Percentiles rank a stretch among this genome's conserved stretches.
phyloP scores from a whole-genome alignment of 2,329 filamentous ascomycete species.

The Sordariomycetes sp. region DNA sequence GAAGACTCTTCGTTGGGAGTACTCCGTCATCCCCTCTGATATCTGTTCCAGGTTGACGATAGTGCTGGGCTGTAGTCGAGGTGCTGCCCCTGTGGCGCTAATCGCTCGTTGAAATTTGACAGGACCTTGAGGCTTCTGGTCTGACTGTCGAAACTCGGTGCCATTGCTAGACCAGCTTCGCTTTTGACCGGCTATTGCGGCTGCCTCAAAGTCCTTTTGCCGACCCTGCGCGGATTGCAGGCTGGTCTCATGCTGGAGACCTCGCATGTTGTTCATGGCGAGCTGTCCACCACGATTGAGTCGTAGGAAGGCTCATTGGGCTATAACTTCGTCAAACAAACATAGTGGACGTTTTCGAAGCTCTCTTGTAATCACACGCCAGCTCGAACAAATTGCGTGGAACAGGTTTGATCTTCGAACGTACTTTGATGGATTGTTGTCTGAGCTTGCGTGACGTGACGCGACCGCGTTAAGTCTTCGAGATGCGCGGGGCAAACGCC shows the following conservation, averaged over 20 bases:
- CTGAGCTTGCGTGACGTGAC: not conserved
- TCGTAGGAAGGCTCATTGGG: not conserved
- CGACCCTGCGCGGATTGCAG: constrained; percentile 34
- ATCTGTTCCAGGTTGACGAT: constrained; percentile 28
- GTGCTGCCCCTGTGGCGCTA: constrained; percentile 18
- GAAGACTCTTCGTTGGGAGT: constrained; percentile 44
- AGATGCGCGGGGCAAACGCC: not conserved
- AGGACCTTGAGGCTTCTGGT: constrained; percentile 4
- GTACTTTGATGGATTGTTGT: too few relatives aligned
- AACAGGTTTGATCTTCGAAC: too few relatives aligned
- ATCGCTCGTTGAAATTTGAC: constrained; percentile 23
- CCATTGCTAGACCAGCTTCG: constrained; percentile 21
- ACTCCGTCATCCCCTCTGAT: constrained; percentile 33
- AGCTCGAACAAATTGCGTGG: too few relatives aligned
- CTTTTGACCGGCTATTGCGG: constrained; percentile 39
- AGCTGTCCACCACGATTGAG: constrained; percentile 1
- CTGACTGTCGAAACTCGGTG: constrained; percentile 4
- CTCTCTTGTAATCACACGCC: too few relatives aligned
- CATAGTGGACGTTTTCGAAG: too few relatives aligned
- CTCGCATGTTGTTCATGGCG: constrained; percentile 29
- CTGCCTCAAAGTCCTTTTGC: constrained; percentile 25
- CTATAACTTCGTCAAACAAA: too few relatives aligned
- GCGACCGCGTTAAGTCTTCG: not conserved
- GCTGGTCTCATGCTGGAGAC: constrained; percentile 39
- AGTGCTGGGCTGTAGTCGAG: constrained; percentile 29